Evolutionary conservation across 2,329 filamentous ascomycete species (phyloP), one percentile per base, ranked within the genome.

Genomic region (Lachnellula cervina): DNA sequence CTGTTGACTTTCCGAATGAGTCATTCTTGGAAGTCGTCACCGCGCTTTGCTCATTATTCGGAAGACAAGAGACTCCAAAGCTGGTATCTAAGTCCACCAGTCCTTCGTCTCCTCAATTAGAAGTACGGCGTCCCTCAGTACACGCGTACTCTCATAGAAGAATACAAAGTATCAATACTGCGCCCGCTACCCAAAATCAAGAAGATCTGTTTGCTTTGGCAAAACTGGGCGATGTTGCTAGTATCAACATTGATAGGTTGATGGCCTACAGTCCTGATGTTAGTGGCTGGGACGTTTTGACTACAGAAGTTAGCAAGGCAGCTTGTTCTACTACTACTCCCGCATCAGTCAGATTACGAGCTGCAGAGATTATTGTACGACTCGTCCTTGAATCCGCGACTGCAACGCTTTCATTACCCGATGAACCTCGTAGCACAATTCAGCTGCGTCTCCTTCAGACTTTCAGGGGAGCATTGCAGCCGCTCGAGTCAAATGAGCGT

Each of bases 1-100:
- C 92, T 0, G 79, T 88, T 16, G 92, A 97, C 64, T 97, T 96
- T 65, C 90, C 91, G 0, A 91, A 93, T 61, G 79, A 84, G 16
- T 79, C 90, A 0, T 97, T 97, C 64, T 75, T 87, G 5, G 83
- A 89, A 60, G 83, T 97, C 9, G 77, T 97, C 1, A 76, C 79
- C 52, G 87, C 91, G 0, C 79, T 96, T 4, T 91, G 90, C 66
- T 78, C 80, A 46, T 76, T 97, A 6, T 77, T 96, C 5, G 78
- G 80, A 35, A 65, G 58, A 53, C 62, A 69, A 28, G 62, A 65
- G 16, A 54, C 55, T 32, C 28, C 56, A 25, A 63, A 55, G 23
- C 46, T 38, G 9, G 49, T 60, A 37, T 62, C 67, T 28, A 58
- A 50, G 59, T 69, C 66, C 62, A 60, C 37, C 5, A 57, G 52